These are phyloP conservation scores for Citrus medica DNA, from an alignment of 345 rosid species.

Conservation along the genomic window DNA sequence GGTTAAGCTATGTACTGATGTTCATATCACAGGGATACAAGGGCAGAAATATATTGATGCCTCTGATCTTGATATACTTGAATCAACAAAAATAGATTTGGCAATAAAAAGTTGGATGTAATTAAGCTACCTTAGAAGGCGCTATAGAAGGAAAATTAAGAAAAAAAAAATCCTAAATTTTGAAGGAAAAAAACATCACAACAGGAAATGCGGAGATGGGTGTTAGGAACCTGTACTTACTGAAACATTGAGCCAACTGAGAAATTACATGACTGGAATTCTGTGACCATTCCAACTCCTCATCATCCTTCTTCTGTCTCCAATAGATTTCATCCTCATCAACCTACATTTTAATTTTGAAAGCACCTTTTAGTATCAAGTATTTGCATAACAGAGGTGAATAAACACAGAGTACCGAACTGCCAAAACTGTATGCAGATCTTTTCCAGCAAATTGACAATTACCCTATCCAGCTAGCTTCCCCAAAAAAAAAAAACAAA, in stretches of 20 bases:
- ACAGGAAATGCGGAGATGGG: background rate
- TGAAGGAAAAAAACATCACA: background rate
- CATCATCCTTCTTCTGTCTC: constrained; percentile 62
- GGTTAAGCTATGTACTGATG: background rate
- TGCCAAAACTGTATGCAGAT: background rate
- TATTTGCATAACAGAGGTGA: constrained; percentile 3
- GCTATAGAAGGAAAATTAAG: background rate
- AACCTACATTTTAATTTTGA: constrained; percentile 49
- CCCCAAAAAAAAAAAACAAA: too few species aligned
- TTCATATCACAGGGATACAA: background rate
- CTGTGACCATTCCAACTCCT: constrained; percentile 74
- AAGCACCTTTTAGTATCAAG: constrained; percentile 16
- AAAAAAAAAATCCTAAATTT: background rate
- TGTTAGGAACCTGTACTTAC: constrained; percentile 41
- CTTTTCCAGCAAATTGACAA: background rate
- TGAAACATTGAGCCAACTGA: constrained; percentile 64
- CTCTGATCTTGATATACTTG: background rate
- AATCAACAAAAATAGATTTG: background rate
- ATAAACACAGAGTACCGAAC: background rate
- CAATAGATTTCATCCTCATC: constrained; percentile 85
- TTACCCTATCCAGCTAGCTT: background rate
- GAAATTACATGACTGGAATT: constrained; percentile 56
- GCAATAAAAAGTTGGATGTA: background rate
- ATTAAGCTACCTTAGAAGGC: background rate
- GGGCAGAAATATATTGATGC: background rate